Evolutionary conservation across 176 grass and related monocot species (phyloP).

Genomic region (Avena sativa): DNA sequence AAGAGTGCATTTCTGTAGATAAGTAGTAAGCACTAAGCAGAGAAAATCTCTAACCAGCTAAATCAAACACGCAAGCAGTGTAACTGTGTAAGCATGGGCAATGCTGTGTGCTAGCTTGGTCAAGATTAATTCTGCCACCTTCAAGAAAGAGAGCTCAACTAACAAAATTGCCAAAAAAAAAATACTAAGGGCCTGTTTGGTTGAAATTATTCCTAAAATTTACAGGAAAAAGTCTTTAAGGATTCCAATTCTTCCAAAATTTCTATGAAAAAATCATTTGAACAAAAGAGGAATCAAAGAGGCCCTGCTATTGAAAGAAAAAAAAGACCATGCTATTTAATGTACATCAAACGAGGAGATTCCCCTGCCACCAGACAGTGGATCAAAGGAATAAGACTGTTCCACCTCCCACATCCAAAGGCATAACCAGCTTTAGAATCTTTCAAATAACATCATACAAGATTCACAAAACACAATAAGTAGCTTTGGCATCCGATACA

Average conservation of each 20-base stretch:
- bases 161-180: background rate
- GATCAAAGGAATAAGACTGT: background rate
- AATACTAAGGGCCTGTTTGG: background rate
- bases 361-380: constrained; percentile 19
- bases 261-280: background rate
- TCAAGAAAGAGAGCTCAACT: background rate
- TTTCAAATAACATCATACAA: background rate
- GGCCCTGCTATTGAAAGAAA: background rate
- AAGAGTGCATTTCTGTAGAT: background rate
- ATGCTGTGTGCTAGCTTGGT: background rate
- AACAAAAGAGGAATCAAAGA: background rate
- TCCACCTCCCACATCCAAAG: background rate
- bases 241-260: background rate
- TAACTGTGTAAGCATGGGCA: constrained; percentile 6
- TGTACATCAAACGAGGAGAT: constrained; percentile 2
- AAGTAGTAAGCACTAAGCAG: constrained; percentile 13
- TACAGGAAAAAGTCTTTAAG: background rate
- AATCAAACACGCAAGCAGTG: background rate
- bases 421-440: constrained; percentile 7
- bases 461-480: background rate
- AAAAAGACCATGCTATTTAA: background rate
- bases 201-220: background rate
- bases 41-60: background rate
- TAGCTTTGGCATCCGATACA: constrained; percentile 15
- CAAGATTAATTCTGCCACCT: background rate